phyloP scores from a whole-genome alignment of 2,329 filamentous ascomycete species.

The Kalmusia sp. region DNA sequence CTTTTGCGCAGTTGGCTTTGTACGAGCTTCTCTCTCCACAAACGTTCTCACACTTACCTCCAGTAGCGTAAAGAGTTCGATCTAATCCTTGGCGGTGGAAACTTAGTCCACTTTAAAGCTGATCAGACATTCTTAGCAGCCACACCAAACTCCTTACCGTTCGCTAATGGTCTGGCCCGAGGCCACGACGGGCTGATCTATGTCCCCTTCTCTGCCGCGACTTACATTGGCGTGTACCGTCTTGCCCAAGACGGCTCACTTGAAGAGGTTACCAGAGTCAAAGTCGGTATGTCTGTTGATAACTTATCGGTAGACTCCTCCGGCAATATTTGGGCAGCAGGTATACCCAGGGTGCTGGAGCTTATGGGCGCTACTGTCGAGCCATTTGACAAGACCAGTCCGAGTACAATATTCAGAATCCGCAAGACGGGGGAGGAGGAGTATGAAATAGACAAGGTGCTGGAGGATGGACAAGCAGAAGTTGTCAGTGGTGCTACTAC shows the following conservation, averaged over 20 bases:
- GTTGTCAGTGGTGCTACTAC: slow-evolving; percentile 1
- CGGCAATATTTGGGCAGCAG: slow-evolving; percentile 3
- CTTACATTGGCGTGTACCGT: neutral
- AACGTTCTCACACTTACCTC: too few relatives aligned
- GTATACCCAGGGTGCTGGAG: neutral
- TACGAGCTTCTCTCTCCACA: too few relatives aligned
- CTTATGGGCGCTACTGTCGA: neutral
- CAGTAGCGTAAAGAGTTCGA: neutral
- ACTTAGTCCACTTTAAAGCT: neutral
- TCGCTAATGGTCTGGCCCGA: neutral
- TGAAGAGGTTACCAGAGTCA: neutral
- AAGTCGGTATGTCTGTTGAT: neutral
- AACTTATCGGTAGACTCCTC: neutral
- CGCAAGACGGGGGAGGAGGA: neutral
- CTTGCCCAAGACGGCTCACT: neutral
- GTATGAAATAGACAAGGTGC: neutral
- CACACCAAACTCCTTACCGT: neutral
- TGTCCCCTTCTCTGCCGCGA: neutral
- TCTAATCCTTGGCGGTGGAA: slow-evolving; percentile 1
- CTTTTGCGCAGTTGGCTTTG: too few relatives aligned
- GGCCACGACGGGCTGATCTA: slow-evolving; percentile 3
- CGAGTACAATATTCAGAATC: neutral
- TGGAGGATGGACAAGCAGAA: neutral
- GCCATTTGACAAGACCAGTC: neutral
- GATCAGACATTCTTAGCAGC: neutral